Conservation (phyloP, 2,329 filamentous ascomycete genomes). For the Colletotrichum eremochloae region DNA sequence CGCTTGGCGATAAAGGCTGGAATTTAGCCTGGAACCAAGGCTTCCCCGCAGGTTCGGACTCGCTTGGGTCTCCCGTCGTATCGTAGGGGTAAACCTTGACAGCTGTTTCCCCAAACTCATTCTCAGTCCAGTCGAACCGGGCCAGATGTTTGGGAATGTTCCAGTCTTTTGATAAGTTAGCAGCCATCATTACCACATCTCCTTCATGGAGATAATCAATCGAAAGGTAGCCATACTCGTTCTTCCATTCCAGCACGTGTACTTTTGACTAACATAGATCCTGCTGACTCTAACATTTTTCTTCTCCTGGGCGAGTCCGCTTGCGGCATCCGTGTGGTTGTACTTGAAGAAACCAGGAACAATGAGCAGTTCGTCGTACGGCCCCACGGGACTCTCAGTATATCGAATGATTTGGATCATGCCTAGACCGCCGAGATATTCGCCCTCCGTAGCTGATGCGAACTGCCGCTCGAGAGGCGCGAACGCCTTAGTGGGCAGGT, state of each 20-base stretch:
- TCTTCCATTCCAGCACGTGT: slow-evolving; percentile 65
- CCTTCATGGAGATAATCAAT: too few relatives aligned
- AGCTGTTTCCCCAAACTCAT: slow-evolving; percentile 51
- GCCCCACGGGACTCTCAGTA: slow-evolving; percentile 62
- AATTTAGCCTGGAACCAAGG: slow-evolving; percentile 63
- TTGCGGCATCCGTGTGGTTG: slow-evolving; percentile 47
- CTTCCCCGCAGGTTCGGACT: slow-evolving; percentile 49
- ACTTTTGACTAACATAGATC: slow-evolving; percentile 66
- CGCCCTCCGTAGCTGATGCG: slow-evolving; percentile 46
- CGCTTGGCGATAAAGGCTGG: slow-evolving; percentile 55
- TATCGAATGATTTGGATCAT: slow-evolving; percentile 66
- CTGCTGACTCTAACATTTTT: slow-evolving; percentile 60
- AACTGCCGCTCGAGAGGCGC: slow-evolving; percentile 23
- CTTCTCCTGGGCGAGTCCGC: slow-evolving; percentile 45
- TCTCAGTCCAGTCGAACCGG: slow-evolving; percentile 60
- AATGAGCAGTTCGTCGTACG: slow-evolving; percentile 66
- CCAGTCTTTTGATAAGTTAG: slow-evolving; percentile 57
- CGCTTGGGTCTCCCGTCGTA: slow-evolving; percentile 48
- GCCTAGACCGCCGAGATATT: slow-evolving; percentile 58
- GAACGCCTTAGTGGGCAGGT: slow-evolving; percentile 37
- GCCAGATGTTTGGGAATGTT: slow-evolving; percentile 69
- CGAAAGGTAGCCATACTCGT: slow-evolving; percentile 54
- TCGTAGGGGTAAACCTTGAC: slow-evolving; percentile 62
- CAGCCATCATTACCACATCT: too few relatives aligned
- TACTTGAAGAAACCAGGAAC: slow-evolving; percentile 61